phyloP scores from a whole-genome alignment of 371 early-diverging fungal genomes.

The Massospora cicadina region DNA sequence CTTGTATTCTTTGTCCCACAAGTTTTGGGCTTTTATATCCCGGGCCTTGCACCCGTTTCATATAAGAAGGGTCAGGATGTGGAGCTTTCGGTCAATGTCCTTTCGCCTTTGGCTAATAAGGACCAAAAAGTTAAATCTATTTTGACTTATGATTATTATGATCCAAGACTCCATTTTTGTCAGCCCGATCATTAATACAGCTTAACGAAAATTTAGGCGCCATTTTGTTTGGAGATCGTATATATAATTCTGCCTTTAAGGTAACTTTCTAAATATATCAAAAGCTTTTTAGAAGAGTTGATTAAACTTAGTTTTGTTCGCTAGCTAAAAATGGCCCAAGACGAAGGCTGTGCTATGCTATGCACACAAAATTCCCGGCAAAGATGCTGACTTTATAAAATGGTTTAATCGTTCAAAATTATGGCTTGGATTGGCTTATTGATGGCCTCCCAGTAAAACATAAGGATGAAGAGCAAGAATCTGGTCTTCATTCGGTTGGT shows the following conservation, averaged over 20 bases:
- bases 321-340: slow-evolving; percentile 37
- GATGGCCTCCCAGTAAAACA: slow-evolving; percentile 86
- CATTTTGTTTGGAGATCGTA: slow-evolving; percentile 91
- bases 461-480: background rate
- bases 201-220: slow-evolving; percentile 75
- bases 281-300: too few species aligned
- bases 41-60: slow-evolving; percentile 84
- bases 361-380: slow-evolving; percentile 41
- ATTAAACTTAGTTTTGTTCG: too few species aligned
- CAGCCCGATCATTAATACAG: slow-evolving; percentile 40
- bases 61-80: slow-evolving; percentile 51
- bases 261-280: too few species aligned
- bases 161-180: slow-evolving; percentile 71
- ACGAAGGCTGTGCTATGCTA: slow-evolving; percentile 36
- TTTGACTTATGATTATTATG: slow-evolving; percentile 75
- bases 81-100: slow-evolving; percentile 69
- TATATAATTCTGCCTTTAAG: slow-evolving; percentile 67
- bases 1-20: background rate
- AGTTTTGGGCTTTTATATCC: slow-evolving; percentile 56
- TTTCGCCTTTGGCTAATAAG: slow-evolving; percentile 43
- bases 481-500: slow-evolving; percentile 11
- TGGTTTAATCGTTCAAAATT: slow-evolving; percentile 60
- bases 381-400: slow-evolving; percentile 73
- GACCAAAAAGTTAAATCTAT: slow-evolving; percentile 40
- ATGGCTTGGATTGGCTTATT: slow-evolving; percentile 59